These are phyloP conservation scores for Stachybotrys echinatus DNA, from an alignment of 2,329 filamentous ascomycete species.

Conservation along the genomic window DNA sequence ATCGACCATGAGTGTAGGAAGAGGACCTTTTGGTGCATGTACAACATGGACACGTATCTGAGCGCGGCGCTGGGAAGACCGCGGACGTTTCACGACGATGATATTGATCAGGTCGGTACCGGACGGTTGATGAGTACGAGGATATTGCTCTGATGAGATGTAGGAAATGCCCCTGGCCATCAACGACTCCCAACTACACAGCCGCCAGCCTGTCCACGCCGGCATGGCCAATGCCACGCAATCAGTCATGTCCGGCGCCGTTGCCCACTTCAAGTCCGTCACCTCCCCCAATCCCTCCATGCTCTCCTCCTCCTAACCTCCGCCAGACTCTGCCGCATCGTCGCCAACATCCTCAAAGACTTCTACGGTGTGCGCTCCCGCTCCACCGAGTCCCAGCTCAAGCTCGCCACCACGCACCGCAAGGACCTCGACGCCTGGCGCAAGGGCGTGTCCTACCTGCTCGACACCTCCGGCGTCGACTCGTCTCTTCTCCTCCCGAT, in stretches of 20 bases:
- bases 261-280: constrained; percentile 27
- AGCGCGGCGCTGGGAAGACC: constrained; percentile 58
- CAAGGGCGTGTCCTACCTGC: constrained; percentile 23
- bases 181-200: constrained; percentile 45
- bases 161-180: constrained; percentile 47
- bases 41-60: constrained; percentile 59
- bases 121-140: too few species aligned
- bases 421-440: constrained; percentile 28
- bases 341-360: constrained; percentile 25
- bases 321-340: constrained; percentile 23
- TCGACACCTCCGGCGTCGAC: constrained; percentile 31
- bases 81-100: constrained; percentile 56
- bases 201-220: neutral
- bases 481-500: constrained; percentile 27
- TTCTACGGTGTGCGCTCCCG: constrained; percentile 27
- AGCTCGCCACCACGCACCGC: constrained; percentile 20
- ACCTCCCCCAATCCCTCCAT: too few species aligned
- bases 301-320: too few species aligned
- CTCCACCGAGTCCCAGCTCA: constrained; percentile 16
- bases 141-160: too few species aligned
- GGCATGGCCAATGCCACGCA: constrained; percentile 1
- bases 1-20: constrained; percentile 32
- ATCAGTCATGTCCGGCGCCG: constrained; percentile 22
- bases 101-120: constrained; percentile 64
- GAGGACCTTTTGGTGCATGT: constrained; percentile 58